Base-by-base conservation (phyloP, 2,329 filamentous ascomycete species). In the Cercospora sp. region DNA sequence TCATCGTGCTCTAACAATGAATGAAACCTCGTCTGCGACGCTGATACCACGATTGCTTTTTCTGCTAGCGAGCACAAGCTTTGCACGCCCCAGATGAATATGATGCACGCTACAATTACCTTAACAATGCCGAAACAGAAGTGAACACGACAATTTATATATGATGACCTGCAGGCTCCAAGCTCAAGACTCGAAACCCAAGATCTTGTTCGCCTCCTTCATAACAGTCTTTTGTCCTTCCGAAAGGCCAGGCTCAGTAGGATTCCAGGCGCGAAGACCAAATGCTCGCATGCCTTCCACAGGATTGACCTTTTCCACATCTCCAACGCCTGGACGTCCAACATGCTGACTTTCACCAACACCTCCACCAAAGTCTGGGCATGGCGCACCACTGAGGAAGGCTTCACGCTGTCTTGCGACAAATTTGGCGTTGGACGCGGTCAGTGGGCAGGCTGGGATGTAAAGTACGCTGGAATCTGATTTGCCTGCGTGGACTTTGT, bases 401-500 rank as follows among this genome's bases (percentile, higher is more conserved):
- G 88, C 86, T n/a, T 87, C 83, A 21, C 90, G 86, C 81, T 97
- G 93, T 16, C 87, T 85, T 1, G 81, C 84, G 1, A 94, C 82
- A 76, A 94, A 95, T 24, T 86, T 80, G 0, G 90, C 89, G 74
- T 95, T 97, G 45, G 84, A 81, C 63, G 90, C 87, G 0, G 93
- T 97, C 32, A 93, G 84, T 0, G 94, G 93, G 65, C 91, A 95
- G 0, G 92, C 89, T 0, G 94, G 93, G 65, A 97, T 97, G 75
- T 97, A 97, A 68, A 97, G 76, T 0, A 97, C 94, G 73, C 90
- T 93, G 0, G 91, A 93, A 78, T 97, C 94, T 0, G 82, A 79
- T 1, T 81, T 83, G 1, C 94, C 94, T 1, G 79, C 80, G 77
- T 97, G 94, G 1, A 89, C 83, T 72, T 88, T 89, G 80, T 97